Base-by-base conservation (phyloP, 345 rosid genomes). In the Euclidium syriacum region DNA sequence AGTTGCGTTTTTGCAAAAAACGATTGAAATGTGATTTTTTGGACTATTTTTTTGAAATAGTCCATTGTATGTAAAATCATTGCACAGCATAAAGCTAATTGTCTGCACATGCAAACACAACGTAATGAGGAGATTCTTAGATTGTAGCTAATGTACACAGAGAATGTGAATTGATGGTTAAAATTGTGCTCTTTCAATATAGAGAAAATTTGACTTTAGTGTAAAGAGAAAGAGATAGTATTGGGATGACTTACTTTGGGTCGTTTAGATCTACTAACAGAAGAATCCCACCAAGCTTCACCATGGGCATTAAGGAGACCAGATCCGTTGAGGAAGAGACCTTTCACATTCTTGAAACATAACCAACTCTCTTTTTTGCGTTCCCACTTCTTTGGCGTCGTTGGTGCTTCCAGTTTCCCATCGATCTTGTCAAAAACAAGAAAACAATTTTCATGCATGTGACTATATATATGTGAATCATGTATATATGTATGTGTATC, bases 21-120 rank as follows among this genome's bases (percentile, higher is more conserved):
- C 0, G 3, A 68, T 3, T 22, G 59, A 22, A 20, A 68, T 58
- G 25, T 68, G 72, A 59, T 50, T 68, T 6, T 11, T 33, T n/a
- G 54, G 77, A 64, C 46, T 14, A 14, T 34, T 71, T 3, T 16
- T 78, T 72, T 68, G 62, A 52, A 19, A 52, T 20, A 55, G 5
- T 30, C 72, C 60, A 17, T 40, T 68, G 5, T 48, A 58, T 49
- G 17, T 8, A 30, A 68, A 4, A 30, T 40, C 10, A 6, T 7
- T 41, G 19, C 73, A 50, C 5, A 3, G 14, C 6, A 2, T 1
- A 51, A 51, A 68, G n/a, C 41, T 10, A 9, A 70, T 0, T 34
- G 54, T 11, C 68, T 70, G 22, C 44, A 55, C 25, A 57, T 8
- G 4, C 11, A 48, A 52, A 40, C 6, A 12, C 14, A 14, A n/a